phyloP scores from a whole-genome alignment of 163 green algal genomes.

The Chlamydomonas reinhardtii region DNA sequence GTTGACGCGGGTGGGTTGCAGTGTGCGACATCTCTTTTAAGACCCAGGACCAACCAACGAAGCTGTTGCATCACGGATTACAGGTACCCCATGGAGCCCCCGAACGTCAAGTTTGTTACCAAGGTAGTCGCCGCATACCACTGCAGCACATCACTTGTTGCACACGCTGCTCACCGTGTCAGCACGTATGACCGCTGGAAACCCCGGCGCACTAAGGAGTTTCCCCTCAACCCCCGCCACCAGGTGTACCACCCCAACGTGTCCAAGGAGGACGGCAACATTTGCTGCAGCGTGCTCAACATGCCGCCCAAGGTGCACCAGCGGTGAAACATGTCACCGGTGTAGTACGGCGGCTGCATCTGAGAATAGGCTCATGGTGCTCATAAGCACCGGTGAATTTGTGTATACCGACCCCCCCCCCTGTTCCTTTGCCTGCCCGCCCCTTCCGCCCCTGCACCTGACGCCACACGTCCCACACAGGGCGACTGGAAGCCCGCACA shows the following conservation, averaged over 20 bases:
- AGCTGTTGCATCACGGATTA: not conserved
- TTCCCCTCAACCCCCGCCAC: too few relatives aligned
- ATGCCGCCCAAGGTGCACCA: constrained; percentile 78
- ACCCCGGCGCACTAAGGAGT: too few relatives aligned
- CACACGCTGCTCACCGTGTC: too few relatives aligned
- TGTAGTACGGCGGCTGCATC: not conserved
- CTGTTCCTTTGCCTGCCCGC: not conserved
- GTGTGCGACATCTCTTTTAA: too few relatives aligned
- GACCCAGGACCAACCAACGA: too few relatives aligned
- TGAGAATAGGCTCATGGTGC: not conserved
- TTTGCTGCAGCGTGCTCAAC: constrained; percentile 79
- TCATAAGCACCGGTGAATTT: not conserved
- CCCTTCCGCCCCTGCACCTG: too few relatives aligned
- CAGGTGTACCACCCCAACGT: constrained; percentile 85
- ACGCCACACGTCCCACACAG: constrained; percentile 18
- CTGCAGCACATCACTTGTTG: too few relatives aligned
- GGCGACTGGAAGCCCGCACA: constrained; percentile 91
- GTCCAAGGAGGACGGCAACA: constrained; percentile 68
- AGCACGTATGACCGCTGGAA: too few relatives aligned
- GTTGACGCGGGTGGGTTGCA: too few relatives aligned
- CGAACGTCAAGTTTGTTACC: constrained; percentile 65
- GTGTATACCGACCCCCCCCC: not conserved
- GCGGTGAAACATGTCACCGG: not conserved
- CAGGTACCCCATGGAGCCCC: constrained; percentile 4
- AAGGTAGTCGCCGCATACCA: not conserved